These are phyloP conservation scores for Rhynchosporium graminicola DNA, from an alignment of 2,329 filamentous ascomycete genomes.

Conservation along the genomic window DNA sequence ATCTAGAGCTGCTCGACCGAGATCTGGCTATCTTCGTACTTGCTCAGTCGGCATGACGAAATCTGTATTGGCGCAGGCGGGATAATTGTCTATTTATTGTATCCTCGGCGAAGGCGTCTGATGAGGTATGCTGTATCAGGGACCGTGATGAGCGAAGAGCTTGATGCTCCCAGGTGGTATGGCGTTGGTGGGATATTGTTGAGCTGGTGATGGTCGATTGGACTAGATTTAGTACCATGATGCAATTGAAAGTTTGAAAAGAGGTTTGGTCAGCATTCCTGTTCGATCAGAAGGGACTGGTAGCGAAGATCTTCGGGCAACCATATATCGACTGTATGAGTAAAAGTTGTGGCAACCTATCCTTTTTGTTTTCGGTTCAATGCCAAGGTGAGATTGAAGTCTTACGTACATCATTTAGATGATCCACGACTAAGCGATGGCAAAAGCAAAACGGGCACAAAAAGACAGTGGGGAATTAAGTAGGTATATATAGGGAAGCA, in stretches of 20 bases:
- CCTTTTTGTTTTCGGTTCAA: no score
- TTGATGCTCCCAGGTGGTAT: constrained; percentile 6
- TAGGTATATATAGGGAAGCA: neutral
- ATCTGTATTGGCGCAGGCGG: constrained; percentile 24
- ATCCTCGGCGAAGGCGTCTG: constrained; percentile 27
- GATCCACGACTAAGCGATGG: neutral
- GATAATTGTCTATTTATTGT: constrained; percentile 5
- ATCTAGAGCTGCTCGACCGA: neutral
- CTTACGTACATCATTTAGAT: neutral
- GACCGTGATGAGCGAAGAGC: constrained; percentile 17
- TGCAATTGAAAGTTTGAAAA: neutral
- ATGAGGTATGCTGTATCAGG: neutral
- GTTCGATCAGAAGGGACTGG: neutral
- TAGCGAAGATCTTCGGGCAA: no score
- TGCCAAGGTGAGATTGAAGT: no score
- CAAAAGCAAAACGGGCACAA: neutral
- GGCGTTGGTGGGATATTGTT: constrained; percentile 23
- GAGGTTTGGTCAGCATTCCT: neutral
- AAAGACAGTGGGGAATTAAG: neutral
- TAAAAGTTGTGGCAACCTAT: no score
- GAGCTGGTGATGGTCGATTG: constrained; percentile 2
- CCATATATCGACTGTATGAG: no score
- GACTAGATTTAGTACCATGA: constrained; percentile 13
- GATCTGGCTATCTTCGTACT: neutral
- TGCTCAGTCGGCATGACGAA: constrained; percentile 7